Evolutionary conservation across 225 moss, liverwort and hornwort genomes (phyloP), one percentile per base, ranked within the genome.

Genomic region (Pleurozium schreberi): DNA sequence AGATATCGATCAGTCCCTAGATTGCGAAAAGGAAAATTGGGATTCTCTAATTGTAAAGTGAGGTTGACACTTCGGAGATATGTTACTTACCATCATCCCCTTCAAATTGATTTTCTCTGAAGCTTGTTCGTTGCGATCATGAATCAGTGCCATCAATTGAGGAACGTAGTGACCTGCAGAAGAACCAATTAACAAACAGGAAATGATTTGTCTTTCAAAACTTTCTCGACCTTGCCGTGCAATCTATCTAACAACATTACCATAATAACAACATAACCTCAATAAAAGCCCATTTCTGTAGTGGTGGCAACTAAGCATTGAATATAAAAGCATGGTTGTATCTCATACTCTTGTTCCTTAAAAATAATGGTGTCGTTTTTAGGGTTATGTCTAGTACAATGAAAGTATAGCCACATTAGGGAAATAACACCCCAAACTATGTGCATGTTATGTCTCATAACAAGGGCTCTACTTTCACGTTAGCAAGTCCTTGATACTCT

Each of bases 161-260:
- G 96, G 96, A 76, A 96, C 89, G 88, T 96, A 97, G 79, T 97
- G 93, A 76, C 97, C 97, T 97, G 93, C 93, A 89, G 38, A 43
- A 82, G 58, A 47, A 59, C 30, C 70, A 84, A 84, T 49, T 4
- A 80, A 16, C 64, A 60, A 60, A 80, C 64, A 83, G 8, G 25
- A 84, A 27, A 78, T 31, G 43, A 58, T 52, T n/a, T 34, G 18
- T 53, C 18, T 69, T 83, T 61, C 9, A 62, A 52, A 18, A 15
- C 53, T 90, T 61, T 43, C 47, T 86, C 42, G 17, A 49, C 62
- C 28, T 71, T 42, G 27, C 14, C 65, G 9, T 14, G 74, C 55
- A 74, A 47, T 81, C 38, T 74, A 63, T 31, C 36, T 71, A 53
- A 80, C 61, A 57, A 80, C 28, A 40, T 20, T n/a, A 57, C 78